These are phyloP conservation scores for Eleusine indica DNA, from an alignment of 176 grass and related monocot species.

Conservation along the genomic window DNA sequence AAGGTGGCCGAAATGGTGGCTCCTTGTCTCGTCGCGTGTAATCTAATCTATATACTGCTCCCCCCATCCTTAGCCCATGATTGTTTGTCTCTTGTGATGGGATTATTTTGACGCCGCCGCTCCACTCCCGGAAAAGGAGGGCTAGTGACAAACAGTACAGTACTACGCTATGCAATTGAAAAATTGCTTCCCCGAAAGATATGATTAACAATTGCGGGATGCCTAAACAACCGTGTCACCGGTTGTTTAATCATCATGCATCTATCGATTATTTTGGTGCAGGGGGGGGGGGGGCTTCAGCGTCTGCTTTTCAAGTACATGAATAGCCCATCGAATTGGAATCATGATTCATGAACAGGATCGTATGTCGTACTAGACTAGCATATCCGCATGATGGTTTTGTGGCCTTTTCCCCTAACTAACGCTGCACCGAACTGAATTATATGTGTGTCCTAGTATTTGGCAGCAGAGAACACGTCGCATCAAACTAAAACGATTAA, in stretches of 20 bases:
- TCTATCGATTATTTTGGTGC: not conserved
- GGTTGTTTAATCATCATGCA: constrained; percentile 11
- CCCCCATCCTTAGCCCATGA: constrained; percentile 41
- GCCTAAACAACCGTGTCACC: not conserved
- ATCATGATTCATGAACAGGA: not conserved
- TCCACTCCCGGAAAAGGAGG: constrained; percentile 16
- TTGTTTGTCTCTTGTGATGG: constrained; percentile 45
- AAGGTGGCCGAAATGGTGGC: constrained; percentile 31
- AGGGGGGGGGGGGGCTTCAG: not conserved
- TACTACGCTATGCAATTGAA: constrained; percentile 4
- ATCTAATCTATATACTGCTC: constrained; percentile 14
- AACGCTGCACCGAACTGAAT: not conserved
- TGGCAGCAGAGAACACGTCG: not conserved
- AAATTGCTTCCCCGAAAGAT: not conserved
- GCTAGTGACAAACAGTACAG: not conserved
- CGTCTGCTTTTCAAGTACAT: constrained; percentile 35
- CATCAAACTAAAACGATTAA: not conserved
- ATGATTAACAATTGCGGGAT: not conserved
- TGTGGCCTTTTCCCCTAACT: constrained; percentile 6
- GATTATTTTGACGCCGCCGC: not conserved
- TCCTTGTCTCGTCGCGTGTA: constrained; percentile 28
- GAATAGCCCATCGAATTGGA: constrained; percentile 16
- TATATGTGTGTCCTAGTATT: not conserved
- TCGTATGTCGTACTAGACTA: not conserved
- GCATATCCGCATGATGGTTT: not conserved